A percentile compares a stretch with the other conserved stretches of the same genome.
Conservation (phyloP, 257 asterid genomes). For the Haberlea rhodopensis region DNA sequence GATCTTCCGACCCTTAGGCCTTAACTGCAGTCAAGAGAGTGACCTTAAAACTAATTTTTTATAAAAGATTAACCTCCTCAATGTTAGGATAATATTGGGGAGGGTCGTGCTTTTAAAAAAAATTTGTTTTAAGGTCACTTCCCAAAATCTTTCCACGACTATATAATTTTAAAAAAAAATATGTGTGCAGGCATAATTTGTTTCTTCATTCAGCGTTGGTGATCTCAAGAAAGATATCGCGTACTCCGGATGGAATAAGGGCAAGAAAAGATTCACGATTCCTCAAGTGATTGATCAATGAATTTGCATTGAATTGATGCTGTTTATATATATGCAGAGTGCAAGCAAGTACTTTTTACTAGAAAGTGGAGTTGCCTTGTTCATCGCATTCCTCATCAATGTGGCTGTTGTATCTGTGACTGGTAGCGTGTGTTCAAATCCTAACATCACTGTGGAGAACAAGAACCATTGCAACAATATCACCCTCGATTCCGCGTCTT, state of each 20-base stretch:
- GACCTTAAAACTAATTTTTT: too few relatives aligned
- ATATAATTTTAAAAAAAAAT: too few relatives aligned
- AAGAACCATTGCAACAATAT: slow-evolving; percentile 15
- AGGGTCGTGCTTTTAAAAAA: too few relatives aligned
- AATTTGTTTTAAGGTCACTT: too few relatives aligned
- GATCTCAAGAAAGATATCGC: slow-evolving; percentile 22
- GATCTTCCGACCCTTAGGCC: neutral
- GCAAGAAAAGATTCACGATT: slow-evolving; percentile 18
- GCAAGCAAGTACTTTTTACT: slow-evolving; percentile 26
- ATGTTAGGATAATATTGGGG: neutral
- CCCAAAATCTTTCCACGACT: too few relatives aligned
- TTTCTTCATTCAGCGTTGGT: slow-evolving; percentile 30
- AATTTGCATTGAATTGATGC: neutral
- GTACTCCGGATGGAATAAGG: slow-evolving; percentile 22
- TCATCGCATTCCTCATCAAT: slow-evolving; percentile 26
- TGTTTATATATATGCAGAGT: too few relatives aligned
- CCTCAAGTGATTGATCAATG: too few relatives aligned
- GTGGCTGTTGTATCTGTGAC: slow-evolving; percentile 27
- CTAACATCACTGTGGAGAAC: slow-evolving; percentile 14
- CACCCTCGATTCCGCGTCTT: slow-evolving; percentile 28
- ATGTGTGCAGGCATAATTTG: slow-evolving; percentile 34
- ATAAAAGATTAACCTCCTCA: too few relatives aligned
- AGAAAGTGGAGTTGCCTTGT: slow-evolving; percentile 24
- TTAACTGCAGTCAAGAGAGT: too few relatives aligned
- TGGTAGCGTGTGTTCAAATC: slow-evolving; percentile 22